phyloP scores from a whole-genome alignment of 2,329 filamentous ascomycete genomes.

The Aspergillus bombycis region DNA sequence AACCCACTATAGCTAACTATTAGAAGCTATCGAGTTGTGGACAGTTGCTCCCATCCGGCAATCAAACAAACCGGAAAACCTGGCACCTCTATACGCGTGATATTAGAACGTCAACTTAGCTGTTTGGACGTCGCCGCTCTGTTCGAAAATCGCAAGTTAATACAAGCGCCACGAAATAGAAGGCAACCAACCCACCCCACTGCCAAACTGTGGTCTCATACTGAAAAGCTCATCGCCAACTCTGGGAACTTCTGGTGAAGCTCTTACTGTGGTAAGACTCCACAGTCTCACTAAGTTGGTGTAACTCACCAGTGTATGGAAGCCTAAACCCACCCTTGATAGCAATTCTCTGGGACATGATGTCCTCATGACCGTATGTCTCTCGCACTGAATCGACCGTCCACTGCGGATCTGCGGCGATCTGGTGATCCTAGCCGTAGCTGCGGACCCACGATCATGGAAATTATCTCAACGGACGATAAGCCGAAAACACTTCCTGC shows the following conservation, averaged over 20 bases:
- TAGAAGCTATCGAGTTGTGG: neutral
- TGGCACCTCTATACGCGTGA: slow-evolving; percentile 15
- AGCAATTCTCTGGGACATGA: slow-evolving; percentile 18
- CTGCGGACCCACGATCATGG: slow-evolving; percentile 27
- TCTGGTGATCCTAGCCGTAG: slow-evolving; percentile 21
- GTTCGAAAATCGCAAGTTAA: neutral
- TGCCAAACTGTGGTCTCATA: neutral
- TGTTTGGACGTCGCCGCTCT: neutral
- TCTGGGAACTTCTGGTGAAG: slow-evolving; percentile 11
- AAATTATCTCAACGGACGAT: slow-evolving; percentile 31
- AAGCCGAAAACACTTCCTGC: slow-evolving; percentile 28
- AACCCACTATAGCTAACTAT: slow-evolving; percentile 1
- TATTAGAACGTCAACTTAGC: neutral
- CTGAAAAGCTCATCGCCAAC: slow-evolving; percentile 17
- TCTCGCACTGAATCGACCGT: slow-evolving; percentile 22
- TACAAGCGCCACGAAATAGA: neutral
- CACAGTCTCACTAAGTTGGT: neutral
- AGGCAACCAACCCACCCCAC: neutral
- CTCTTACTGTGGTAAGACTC: slow-evolving; percentile 3
- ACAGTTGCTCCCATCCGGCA: neutral
- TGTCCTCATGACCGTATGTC: slow-evolving; percentile 30
- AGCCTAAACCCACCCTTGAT: neutral
- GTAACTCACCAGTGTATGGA: neutral
- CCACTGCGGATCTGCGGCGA: slow-evolving; percentile 23
- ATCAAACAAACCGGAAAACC: neutral